Evolutionary conservation across 768 basidiomycete genomes (phyloP), one percentile per base, ranked within the genome.

Genomic region (Boletus vermiculosoides): DNA sequence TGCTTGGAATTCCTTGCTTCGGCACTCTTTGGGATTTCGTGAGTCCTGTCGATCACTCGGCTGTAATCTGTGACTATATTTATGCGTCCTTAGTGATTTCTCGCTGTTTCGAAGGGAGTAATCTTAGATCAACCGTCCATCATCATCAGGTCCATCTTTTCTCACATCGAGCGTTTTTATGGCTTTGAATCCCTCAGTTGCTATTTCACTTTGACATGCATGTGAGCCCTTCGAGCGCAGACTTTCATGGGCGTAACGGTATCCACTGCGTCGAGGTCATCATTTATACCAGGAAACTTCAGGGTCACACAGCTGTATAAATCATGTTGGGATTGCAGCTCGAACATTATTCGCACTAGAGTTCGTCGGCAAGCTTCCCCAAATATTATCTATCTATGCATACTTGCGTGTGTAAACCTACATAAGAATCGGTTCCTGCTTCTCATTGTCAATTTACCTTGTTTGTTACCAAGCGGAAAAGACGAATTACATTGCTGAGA

Each of bases 1-100:
- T 79, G 60, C 81, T 80, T 50, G 83, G 83, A 25, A 87, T 87
- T 63, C 86, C 85, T 41, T 81, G 80, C 44, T 85, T 84, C 62
- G 86, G 86, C 55, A 87, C 86, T 15, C 75, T 88, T 30, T 87
- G 86, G 86, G 86, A 87, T 71, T 88, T 88, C 72, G 80, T 73
- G 65, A 65, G 65, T 67, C 33, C 12, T 18, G 40, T 56, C 58
- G 51, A 49, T 52, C 57, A 45, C 39, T 55, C 13, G 22, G n/a
- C 7, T 40, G 40, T 16, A 53, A 56, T 55, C 16, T 18, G n/a
- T 37, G 11, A 41, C 41, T 28, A 65, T 50, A 34, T 30, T 55
- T 33, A 55, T 12, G 4, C 23, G 28, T 46, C 54, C 7, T 16
- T 20, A 73, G 72, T 73, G 59, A 73, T 51, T 50, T 51, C 30